Evolutionary conservation across 768 basidiomycete genomes (phyloP).

Genomic region (Myochromella boudieri): DNA sequence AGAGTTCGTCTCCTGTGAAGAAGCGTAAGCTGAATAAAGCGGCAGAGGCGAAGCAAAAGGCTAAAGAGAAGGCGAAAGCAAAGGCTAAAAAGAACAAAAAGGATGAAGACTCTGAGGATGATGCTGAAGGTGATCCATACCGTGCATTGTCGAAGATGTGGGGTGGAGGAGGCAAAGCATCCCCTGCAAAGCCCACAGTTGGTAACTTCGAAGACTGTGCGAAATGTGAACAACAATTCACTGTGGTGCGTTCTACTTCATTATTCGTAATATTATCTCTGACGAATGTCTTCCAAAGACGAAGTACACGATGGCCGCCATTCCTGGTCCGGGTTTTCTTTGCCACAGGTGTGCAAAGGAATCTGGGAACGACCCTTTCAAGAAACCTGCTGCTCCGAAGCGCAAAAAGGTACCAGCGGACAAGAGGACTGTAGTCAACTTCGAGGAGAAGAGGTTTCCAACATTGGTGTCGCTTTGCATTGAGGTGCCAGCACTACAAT

Average conservation of each 20-base stretch:
- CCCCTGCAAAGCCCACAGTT: constrained; percentile 53
- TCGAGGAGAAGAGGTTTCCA: constrained; percentile 70
- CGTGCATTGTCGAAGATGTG: constrained; percentile 58
- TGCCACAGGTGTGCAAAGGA: constrained; percentile 85
- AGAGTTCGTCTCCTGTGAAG: constrained; percentile 39
- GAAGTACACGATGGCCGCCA: constrained; percentile 79
- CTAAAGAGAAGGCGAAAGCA: constrained; percentile 38
- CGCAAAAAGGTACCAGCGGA: constrained; percentile 67
- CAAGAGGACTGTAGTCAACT: constrained; percentile 63
- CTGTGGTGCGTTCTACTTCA: constrained; percentile 61
- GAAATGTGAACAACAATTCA: constrained; percentile 80
- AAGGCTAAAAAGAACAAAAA: constrained; percentile 46
- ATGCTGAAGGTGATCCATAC: constrained; percentile 68
- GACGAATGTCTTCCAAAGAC: constrained; percentile 52
- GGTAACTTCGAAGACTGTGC: constrained; percentile 84
- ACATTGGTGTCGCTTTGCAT: constrained; percentile 81
- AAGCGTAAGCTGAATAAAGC: constrained; percentile 58
- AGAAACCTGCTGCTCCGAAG: constrained; percentile 61
- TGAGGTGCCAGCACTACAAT: constrained; percentile 40
- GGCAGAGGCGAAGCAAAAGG: constrained; percentile 38
- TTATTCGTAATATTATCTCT: neutral
- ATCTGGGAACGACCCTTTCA: constrained; percentile 82
- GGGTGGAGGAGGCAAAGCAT: constrained; percentile 28
- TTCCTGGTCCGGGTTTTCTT: constrained; percentile 71
- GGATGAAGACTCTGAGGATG: constrained; percentile 37